Conservation (phyloP, 2,329 filamentous ascomycete genomes). For the Pseudocercospora ulei region DNA sequence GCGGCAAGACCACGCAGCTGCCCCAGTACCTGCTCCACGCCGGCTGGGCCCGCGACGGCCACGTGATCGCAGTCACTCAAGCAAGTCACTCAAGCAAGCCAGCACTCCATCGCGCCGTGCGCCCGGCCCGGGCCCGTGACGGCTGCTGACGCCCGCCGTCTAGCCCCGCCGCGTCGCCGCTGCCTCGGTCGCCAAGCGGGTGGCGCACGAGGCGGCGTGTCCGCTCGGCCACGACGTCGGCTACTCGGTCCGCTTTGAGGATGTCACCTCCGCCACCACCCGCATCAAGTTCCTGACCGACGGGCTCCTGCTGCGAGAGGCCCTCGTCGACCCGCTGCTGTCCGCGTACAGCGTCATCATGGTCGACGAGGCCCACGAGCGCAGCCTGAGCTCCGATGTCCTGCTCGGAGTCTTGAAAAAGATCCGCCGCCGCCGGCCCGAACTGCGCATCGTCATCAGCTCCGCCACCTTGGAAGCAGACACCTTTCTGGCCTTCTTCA, state of each 20-base stretch:
- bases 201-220: constrained; percentile 80
- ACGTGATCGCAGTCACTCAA: constrained; percentile 80
- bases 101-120: no score
- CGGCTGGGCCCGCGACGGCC: constrained; percentile 79
- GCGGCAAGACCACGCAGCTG: constrained; percentile 90
- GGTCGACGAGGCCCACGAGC: constrained; percentile 94
- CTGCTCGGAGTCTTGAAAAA: constrained; percentile 85
- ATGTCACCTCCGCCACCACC: constrained; percentile 75
- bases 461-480: constrained; percentile 90
- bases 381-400: constrained; percentile 85
- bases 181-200: constrained; percentile 76
- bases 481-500: constrained; percentile 72
- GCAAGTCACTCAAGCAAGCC: no score
- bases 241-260: constrained; percentile 86
- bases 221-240: constrained; percentile 77
- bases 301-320: constrained; percentile 80
- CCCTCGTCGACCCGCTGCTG: constrained; percentile 80
- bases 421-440: constrained; percentile 66
- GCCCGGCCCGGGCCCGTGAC: no score
- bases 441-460: constrained; percentile 79
- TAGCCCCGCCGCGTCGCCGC: constrained; percentile 84
- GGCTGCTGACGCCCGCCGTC: constrained; percentile 28
- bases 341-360: constrained; percentile 92
- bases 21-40: constrained; percentile 81
- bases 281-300: constrained; percentile 94